Percentiles rank a stretch among this genome's conserved stretches.
Conservation (phyloP, 768 basidiomycete genomes). For the Russula dissimulans region DNA sequence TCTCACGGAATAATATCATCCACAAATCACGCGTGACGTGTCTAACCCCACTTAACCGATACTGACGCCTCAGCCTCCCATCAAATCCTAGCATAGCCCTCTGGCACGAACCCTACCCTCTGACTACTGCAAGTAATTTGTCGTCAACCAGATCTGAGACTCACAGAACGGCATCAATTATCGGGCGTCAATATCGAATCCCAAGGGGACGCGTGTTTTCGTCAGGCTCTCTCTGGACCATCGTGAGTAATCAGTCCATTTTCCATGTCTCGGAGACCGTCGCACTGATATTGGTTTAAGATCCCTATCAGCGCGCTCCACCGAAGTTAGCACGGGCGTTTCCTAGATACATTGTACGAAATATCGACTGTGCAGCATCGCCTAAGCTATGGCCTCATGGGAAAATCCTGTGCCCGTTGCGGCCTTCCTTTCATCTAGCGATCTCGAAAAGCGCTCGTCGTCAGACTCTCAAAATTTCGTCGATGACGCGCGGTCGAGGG, state of each 20-base stretch:
- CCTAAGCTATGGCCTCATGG: conserved; percentile 22
- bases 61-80: no score
- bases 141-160: not conserved
- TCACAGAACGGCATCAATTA: not conserved
- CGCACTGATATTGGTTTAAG: no score
- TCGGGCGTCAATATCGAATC: not conserved
- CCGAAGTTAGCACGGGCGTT: no score
- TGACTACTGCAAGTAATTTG: no score
- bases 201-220: not conserved
- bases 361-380: not conserved
- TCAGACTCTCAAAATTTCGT: conserved; percentile 32
- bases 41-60: no score
- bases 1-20: no score
- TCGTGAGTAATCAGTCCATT: not conserved
- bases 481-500: conserved; percentile 46
- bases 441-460: conserved; percentile 6
- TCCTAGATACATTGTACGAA: not conserved
- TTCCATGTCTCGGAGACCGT: not conserved
- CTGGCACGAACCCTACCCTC: no score
- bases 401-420: conserved; percentile 23
- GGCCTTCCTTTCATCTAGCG: conserved; percentile 8
- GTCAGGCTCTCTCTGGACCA: no score
- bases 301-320: no score
- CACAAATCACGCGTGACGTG: no score
- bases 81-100: no score